These are phyloP conservation scores for Phytophthora pistaciae DNA, from an alignment of 352 stramenopile species.

Conservation along the genomic window DNA sequence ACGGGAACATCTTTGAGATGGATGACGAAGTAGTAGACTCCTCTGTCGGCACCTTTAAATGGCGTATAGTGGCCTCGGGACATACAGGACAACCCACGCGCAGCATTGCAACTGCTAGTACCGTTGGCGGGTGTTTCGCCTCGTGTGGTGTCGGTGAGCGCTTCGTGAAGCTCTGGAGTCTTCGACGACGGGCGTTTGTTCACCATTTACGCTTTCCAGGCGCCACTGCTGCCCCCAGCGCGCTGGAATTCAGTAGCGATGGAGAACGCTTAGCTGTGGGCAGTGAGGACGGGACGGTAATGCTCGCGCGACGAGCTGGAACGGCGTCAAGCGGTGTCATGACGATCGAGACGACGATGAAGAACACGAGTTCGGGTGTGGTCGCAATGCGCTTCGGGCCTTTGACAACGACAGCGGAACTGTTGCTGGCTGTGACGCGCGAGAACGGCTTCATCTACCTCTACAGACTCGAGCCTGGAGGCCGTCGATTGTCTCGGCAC, in stretches of 20 bases:
- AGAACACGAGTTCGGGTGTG: constrained; percentile 63
- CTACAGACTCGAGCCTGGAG: constrained; percentile 57
- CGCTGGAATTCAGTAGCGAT: constrained; percentile 52
- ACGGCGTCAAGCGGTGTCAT: constrained; percentile 34
- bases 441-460: constrained; percentile 79
- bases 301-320: constrained; percentile 33
- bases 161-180: constrained; percentile 67
- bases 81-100: constrained; percentile 44
- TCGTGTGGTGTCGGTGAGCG: constrained; percentile 55
- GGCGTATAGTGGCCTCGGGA: constrained; percentile 58
- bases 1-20: constrained; percentile 65
- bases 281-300: constrained; percentile 65
- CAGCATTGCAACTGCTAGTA: constrained; percentile 33
- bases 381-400: constrained; percentile 54
- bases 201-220: constrained; percentile 36
- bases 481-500: constrained; percentile 51
- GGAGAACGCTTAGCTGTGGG: constrained; percentile 66
- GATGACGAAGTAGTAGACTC: constrained; percentile 29
- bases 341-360: constrained; percentile 57
- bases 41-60: constrained; percentile 2
- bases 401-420: constrained; percentile 29
- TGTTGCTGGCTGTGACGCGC: constrained; percentile 56
- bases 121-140: constrained; percentile 52
- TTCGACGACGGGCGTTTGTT: constrained; percentile 48
- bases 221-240: constrained; percentile 12